Evolutionary conservation across 129 eudicot genomes (phyloP).

Genomic region (Flaveria ramosissima): DNA sequence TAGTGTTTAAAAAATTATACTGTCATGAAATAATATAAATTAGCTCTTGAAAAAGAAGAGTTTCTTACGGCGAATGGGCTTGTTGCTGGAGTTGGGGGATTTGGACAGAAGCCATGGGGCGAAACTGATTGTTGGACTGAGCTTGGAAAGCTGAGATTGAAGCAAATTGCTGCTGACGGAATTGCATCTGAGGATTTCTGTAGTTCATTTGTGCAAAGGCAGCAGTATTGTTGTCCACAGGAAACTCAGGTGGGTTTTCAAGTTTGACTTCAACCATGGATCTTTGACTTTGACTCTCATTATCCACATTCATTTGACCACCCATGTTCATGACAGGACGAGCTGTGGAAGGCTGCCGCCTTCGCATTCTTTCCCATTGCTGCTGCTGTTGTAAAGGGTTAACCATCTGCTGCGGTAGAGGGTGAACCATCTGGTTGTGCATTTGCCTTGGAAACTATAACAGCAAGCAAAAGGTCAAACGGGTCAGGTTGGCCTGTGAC

Average conservation of each 20-base stretch:
- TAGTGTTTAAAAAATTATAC: background rate
- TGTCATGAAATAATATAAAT: background rate
- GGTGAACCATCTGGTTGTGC: conserved; percentile 63
- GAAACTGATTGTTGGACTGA: conserved; percentile 61
- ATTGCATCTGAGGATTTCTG: conserved; percentile 66
- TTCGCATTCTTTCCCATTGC: conserved; percentile 60
- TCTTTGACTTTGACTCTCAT: conserved; percentile 74
- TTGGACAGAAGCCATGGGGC: conserved; percentile 79
- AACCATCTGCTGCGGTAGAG: conserved; percentile 79
- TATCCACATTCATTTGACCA: conserved; percentile 49
- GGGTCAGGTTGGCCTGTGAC: background rate
- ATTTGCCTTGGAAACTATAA: conserved; percentile 69
- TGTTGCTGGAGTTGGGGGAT: conserved; percentile 85
- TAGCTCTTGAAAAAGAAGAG: background rate
- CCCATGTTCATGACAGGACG: conserved; percentile 67
- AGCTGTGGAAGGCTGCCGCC: conserved; percentile 67
- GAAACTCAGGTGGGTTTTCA: conserved; percentile 78
- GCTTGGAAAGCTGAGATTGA: conserved; percentile 67
- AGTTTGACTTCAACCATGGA: conserved; percentile 85
- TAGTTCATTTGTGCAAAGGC: conserved; percentile 54
- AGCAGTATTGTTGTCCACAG: conserved; percentile 59
- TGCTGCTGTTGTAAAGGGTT: conserved; percentile 79
- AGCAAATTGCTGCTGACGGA: conserved; percentile 74
- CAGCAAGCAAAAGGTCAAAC: conserved; percentile 9
- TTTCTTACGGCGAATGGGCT: conserved; percentile 78